These are phyloP conservation scores for Hordeum pubiflorum DNA, from an alignment of 202 grass and related monocot genomes.

Conservation along the genomic window DNA sequence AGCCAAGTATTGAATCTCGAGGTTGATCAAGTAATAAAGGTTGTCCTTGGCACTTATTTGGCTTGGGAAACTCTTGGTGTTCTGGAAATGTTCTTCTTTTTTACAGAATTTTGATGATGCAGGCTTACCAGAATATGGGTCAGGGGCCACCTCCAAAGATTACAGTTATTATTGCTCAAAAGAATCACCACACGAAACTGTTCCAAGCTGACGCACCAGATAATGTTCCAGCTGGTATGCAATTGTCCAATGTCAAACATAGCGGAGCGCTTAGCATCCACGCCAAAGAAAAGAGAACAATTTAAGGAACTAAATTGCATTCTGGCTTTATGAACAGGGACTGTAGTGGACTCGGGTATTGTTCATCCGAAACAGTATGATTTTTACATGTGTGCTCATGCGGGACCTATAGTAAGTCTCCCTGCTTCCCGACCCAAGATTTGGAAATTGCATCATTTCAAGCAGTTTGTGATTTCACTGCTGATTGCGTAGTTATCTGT, in stretches of 20 bases:
- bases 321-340: slow-evolving; percentile 35
- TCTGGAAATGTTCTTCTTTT: neutral
- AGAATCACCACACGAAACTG: slow-evolving; percentile 83
- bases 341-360: slow-evolving; percentile 45
- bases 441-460: neutral
- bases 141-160: slow-evolving; percentile 54
- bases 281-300: neutral
- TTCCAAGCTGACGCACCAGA: slow-evolving; percentile 55
- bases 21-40: slow-evolving; percentile 82
- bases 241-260: neutral
- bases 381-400: slow-evolving; percentile 75
- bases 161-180: slow-evolving; percentile 82
- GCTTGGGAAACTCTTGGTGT: slow-evolving; percentile 10
- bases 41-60: slow-evolving; percentile 17
- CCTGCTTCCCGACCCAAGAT: neutral
- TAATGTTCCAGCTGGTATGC: slow-evolving; percentile 68
- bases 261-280: neutral
- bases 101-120: slow-evolving; percentile 12
- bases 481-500: neutral
- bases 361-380: slow-evolving; percentile 72
- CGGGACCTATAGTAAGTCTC: slow-evolving; percentile 64
- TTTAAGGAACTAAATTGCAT: slow-evolving; percentile 14
- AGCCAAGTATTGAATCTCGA: slow-evolving; percentile 75
- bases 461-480: neutral
- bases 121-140: slow-evolving; percentile 71